Conservation (phyloP, 2,329 filamentous ascomycete genomes). For the Raffaelea deltoideospora region DNA sequence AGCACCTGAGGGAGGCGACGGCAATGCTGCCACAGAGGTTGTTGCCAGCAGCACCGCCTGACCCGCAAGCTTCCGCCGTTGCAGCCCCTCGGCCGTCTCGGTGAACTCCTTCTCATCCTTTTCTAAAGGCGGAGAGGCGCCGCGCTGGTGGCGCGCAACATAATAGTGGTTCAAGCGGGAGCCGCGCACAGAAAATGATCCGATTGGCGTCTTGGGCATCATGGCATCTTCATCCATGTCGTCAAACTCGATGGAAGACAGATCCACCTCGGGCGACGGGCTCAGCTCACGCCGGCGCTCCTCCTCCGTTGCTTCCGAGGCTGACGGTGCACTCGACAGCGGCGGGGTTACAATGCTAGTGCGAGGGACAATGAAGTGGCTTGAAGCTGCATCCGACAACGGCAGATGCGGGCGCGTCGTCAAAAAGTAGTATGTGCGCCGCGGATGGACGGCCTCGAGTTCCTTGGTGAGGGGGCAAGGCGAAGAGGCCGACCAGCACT, state of each 20-base stretch:
- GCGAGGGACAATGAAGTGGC: conserved; percentile 24
- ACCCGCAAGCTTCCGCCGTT: conserved; percentile 43
- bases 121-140: conserved; percentile 78
- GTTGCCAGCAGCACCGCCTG: conserved; percentile 18
- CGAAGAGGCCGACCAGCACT: conserved; percentile 60
- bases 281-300: conserved; percentile 57
- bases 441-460: conserved; percentile 79
- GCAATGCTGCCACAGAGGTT: conserved; percentile 10
- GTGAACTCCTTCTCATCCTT: conserved; percentile 95
- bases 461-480: conserved; percentile 89
- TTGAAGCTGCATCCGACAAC: conserved; percentile 48
- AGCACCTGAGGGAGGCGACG: conserved; percentile 11
- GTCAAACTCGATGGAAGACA: conserved; percentile 77
- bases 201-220: conserved; percentile 46
- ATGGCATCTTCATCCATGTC: conserved; percentile 46
- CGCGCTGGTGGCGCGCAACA: conserved; percentile 35
- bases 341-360: conserved; percentile 68
- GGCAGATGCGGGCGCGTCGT: conserved; percentile 76
- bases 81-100: conserved; percentile 78
- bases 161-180: conserved; percentile 20
- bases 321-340: conserved; percentile 53
- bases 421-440: conserved; percentile 92
- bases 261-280: conserved; percentile 82
- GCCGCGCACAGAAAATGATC: conserved; percentile 42
- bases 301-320: conserved; percentile 57